These are phyloP conservation scores for Xylariales sp. DNA, from an alignment of 2,329 filamentous ascomycete species.

Conservation along the genomic window DNA sequence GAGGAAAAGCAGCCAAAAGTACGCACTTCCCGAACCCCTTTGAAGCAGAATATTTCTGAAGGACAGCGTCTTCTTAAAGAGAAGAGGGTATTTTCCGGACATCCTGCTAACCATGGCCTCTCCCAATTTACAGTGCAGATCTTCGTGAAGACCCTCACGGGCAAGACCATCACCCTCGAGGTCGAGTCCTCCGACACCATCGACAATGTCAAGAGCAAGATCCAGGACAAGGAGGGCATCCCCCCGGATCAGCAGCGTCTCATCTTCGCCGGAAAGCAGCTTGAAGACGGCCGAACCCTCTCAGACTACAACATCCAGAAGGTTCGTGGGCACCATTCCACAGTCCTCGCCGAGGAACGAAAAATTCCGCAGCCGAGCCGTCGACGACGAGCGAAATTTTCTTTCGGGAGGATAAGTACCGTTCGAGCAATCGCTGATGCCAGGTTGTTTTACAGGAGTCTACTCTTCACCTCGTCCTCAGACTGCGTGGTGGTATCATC, in stretches of 20 bases:
- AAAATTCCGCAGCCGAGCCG: not conserved
- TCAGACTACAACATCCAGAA: constrained; percentile 99
- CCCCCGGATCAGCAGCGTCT: constrained; percentile 97
- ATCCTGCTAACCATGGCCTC: constrained; percentile 58
- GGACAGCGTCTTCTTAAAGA: not conserved
- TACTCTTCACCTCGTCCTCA: constrained; percentile 97
- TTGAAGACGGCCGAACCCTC: constrained; percentile 96
- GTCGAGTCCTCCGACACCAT: constrained; percentile 99
- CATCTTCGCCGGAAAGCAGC: constrained; percentile 99
- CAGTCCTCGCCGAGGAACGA: not conserved
- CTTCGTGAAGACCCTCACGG: constrained; percentile 99
- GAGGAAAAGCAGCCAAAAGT: constrained; percentile 44
- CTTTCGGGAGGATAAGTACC: no score
- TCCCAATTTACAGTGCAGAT: constrained; percentile 79
- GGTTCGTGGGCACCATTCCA: constrained; percentile 63
- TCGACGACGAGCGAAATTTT: not conserved
- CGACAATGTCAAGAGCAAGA: constrained; percentile 99
- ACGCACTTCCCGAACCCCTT: constrained; percentile 29
- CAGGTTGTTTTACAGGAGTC: constrained; percentile 74
- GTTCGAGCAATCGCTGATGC: constrained; percentile 14
- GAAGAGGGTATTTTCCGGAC: not conserved
- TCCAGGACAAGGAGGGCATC: constrained; percentile 99
- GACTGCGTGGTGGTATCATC: constrained; percentile 99
- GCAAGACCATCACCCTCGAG: constrained; percentile 99
- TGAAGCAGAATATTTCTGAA: not conserved